These are phyloP conservation scores for Colletotrichum liriopes DNA, from an alignment of 2,329 filamentous ascomycete species.

Conservation along the genomic window DNA sequence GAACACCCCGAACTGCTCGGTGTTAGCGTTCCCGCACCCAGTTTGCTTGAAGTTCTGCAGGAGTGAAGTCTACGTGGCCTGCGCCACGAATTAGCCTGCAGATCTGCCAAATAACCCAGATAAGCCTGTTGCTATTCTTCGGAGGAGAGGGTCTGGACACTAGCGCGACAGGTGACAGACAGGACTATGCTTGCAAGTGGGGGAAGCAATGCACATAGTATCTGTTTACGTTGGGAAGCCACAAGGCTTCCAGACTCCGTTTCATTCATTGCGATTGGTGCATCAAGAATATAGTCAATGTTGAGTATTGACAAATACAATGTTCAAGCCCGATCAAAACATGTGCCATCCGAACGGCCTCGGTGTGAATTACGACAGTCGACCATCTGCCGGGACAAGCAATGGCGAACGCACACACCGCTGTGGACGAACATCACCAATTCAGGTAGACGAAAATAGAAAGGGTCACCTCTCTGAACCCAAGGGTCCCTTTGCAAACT, in stretches of 20 bases:
- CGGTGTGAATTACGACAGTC: background rate
- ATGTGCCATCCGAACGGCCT: constrained; percentile 31
- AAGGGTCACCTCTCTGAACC: background rate
- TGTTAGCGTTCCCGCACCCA: constrained; percentile 24
- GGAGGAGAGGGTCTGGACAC: background rate
- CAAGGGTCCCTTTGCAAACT: background rate
- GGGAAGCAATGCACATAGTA: background rate
- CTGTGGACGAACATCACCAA: background rate
- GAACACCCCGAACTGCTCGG: constrained; percentile 30
- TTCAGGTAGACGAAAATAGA: constrained; percentile 12
- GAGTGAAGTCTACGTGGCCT: constrained; percentile 10
- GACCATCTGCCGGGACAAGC: background rate
- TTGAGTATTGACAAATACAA: background rate
- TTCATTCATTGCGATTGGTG: constrained; percentile 9
- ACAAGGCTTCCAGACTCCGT: background rate
- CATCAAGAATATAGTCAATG: background rate
- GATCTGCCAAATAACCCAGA: background rate
- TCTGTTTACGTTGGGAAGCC: background rate
- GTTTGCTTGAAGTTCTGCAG: constrained; percentile 18
- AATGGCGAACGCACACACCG: constrained; percentile 2
- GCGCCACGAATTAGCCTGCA: constrained; percentile 21
- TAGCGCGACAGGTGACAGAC: background rate
- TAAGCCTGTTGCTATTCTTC: background rate
- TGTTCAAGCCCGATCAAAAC: background rate
- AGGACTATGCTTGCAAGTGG: background rate